Evolutionary conservation across 176 grass and related monocot species (phyloP), one percentile per base, ranked within the genome.

Genomic region (Musa beccarii): DNA sequence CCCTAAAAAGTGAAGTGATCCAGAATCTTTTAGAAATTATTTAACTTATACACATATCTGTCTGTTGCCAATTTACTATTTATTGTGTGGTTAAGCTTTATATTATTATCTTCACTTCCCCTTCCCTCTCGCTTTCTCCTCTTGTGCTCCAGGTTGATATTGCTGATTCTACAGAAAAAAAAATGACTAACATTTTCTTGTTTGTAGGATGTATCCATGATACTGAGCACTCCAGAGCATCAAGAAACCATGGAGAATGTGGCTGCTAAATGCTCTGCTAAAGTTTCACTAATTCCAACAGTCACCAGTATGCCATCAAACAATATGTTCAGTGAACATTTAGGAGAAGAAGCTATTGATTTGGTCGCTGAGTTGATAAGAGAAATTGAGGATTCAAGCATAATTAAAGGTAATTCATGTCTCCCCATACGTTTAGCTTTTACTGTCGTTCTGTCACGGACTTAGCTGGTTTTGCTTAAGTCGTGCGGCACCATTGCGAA

Each of bases 201-300:
- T 69, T 80, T 89, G 49, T 76, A 93, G 94, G 90, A 98, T 59
- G 79, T 98, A 81, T 98, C 94, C 49, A 86, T 93, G 80, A 77
- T 93, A 81, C 80, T 98, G 87, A 98, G 94, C 81, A 90, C 90
- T 62, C 82, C 85, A 84, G 94, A 93, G 68, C 90, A 89, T 89
- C 82, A 85, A 79, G 88, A 78, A 34, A 77, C 78, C 68, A 90
- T 98, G 90, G 63, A 89, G 66, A 89, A 77, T 76, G 83, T 93
- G 29, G 89, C 94, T 81, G 75, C 61, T 79, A 92, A 93, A 84
- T 93, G 90, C 81, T 98, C 90, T 21, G 84, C 84, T 77, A 83
- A 79, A 79, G 86, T 89, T 55, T 89, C 94, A 73, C 82, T 91
- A 82, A 82, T 98, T 80, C 90, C 94, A 82, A 3, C 66, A 25